Base-by-base conservation (phyloP, 2,329 filamentous ascomycete genomes). In the Cladophialophora carrionii region DNA sequence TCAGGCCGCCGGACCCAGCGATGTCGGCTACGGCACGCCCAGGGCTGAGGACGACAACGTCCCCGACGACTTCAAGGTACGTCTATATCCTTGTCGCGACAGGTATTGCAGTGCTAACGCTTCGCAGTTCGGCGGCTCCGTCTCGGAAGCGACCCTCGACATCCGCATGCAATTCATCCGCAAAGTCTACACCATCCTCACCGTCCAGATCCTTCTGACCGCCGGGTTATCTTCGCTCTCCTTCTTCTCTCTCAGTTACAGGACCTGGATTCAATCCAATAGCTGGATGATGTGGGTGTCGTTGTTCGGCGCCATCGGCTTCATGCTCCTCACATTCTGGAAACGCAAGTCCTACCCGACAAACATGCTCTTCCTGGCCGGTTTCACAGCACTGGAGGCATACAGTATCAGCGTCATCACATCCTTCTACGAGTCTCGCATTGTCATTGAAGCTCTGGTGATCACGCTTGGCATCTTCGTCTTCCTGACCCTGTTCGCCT, bases 111-210 rank as follows among this genome's bases (percentile, higher is more conserved):
- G 46, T 49, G 32, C 60, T 59, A 46, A 59, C 57, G 8, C 12
- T 9, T 34, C 32, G 52, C 74, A 92, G 90, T 98, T 96, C 75
- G 95, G 94, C 72, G 93, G 92, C 68, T 92, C 89, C 20, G 93
- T 98, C 65, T 89, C 93, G 71, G 95, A 98, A 82, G 94, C 91
- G 54, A 96, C 93, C 22, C 84, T 98, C 75, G 92, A 96, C 74
- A 96, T 99, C 76, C 90, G 94, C 72, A 96, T 97, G 87, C 91
- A 95, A 79, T 99, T 97, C 78, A 85, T 96, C 73, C 89, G 93
- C 79, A 98, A 98, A 83, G 95, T 99, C 76, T 99, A 99, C 81
- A 90, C 92, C 65, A 99, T 99, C 78, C 84, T 99, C 80, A 96
- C 95, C n/a, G 88, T 92, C 58, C 95, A 99, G 78, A 88, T 99